A percentile compares a stretch with the other conserved stretches of the same genome.
These are phyloP conservation scores for Cladophialophora immunda DNA, from an alignment of 2,329 filamentous ascomycete genomes.

Conservation along the genomic window DNA sequence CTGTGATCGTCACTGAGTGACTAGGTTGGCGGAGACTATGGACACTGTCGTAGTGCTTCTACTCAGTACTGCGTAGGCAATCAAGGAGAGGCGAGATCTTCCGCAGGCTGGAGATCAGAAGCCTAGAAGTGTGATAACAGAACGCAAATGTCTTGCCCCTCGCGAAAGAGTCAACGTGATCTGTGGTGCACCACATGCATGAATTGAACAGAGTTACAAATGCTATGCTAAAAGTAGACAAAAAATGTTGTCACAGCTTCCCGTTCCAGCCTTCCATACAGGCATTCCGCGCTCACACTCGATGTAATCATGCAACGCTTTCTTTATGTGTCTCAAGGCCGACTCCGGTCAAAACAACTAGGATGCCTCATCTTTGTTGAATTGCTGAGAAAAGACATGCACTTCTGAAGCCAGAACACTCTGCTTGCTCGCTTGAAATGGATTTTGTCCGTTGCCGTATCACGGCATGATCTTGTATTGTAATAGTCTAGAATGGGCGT, in stretches of 20 bases:
- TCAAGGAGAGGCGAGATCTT: background rate
- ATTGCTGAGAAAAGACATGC: background rate
- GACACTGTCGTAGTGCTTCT: background rate
- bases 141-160: background rate
- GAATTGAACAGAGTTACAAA: slow-evolving; percentile 2
- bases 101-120: background rate
- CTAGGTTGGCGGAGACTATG: background rate
- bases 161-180: background rate
- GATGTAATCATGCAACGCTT: slow-evolving; percentile 1
- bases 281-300: background rate
- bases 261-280: background rate
- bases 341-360: slow-evolving; percentile 1
- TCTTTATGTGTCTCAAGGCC: background rate
- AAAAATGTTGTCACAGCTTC: slow-evolving; percentile 1
- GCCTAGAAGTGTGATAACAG: background rate
- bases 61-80: background rate
- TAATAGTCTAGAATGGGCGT: background rate
- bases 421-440: slow-evolving; percentile 15
- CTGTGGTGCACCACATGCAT: background rate
- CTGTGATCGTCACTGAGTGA: background rate
- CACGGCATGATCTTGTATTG: background rate
- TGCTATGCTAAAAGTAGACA: slow-evolving; percentile 2
- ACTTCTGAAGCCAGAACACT: slow-evolving; percentile 12
- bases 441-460: background rate
- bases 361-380: background rate